Percentiles rank a stretch among this genome's conserved stretches.
These are phyloP conservation scores for Gnomoniopsis smithogilvyi DNA, from an alignment of 2,329 filamentous ascomycete genomes.

Conservation along the genomic window DNA sequence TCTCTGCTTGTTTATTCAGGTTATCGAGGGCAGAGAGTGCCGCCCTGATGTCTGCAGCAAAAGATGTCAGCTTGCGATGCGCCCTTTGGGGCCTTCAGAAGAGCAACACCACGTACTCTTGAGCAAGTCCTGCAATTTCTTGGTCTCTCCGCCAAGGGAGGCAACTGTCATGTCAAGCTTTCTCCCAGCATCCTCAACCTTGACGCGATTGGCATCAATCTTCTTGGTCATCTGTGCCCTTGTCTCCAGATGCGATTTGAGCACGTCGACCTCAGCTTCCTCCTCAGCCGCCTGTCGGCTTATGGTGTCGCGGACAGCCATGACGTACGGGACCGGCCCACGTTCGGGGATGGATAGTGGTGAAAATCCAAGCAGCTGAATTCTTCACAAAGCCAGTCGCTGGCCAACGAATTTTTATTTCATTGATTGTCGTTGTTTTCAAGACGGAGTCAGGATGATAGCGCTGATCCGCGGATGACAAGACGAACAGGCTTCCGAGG, in stretches of 20 bases:
- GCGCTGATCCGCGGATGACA: background rate
- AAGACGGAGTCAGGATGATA: background rate
- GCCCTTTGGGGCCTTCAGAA: background rate
- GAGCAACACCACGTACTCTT: constrained; percentile 54
- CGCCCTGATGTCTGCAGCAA: constrained; percentile 69
- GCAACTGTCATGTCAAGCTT: constrained; percentile 89
- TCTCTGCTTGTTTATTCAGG: constrained; percentile 85
- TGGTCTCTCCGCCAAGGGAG: constrained; percentile 89
- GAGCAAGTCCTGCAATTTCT: constrained; percentile 81
- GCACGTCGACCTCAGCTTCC: constrained; percentile 68
- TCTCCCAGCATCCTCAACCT: constrained; percentile 84
- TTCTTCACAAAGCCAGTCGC: background rate
- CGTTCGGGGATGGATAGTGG: background rate
- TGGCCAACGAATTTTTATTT: background rate
- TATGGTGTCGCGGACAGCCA: constrained; percentile 49
- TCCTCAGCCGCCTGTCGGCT: constrained; percentile 56
- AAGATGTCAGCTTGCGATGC: background rate
- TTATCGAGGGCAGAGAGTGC: constrained; percentile 85
- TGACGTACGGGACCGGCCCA: constrained; percentile 25
- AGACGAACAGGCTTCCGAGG: background rate
- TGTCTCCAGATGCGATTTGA: constrained; percentile 79
- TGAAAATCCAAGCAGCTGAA: background rate
- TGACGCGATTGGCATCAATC: constrained; percentile 81
- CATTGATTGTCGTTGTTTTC: background rate
- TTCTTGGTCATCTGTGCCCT: constrained; percentile 92